Conservation (phyloP, 306 rosid species). For the Cucurbita moschata region DNA sequence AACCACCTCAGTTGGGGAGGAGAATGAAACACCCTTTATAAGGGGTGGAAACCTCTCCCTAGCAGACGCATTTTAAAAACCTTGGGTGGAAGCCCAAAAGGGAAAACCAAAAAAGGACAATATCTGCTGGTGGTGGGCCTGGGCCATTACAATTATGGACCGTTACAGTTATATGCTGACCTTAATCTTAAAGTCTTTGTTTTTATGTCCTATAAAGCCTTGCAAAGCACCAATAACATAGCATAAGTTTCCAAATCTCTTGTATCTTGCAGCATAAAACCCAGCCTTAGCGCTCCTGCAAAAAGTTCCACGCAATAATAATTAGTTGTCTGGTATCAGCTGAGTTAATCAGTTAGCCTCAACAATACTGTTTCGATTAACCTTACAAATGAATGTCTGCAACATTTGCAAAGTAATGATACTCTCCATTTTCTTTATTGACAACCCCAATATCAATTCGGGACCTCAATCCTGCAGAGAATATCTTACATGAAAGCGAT, state of each 20-base stretch:
- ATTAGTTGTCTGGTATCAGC: constrained; percentile 5
- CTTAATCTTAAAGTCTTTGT: constrained; percentile 70
- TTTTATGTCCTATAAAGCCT: constrained; percentile 74
- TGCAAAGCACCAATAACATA: constrained; percentile 83
- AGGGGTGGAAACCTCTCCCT: no score
- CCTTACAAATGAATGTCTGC: constrained; percentile 96
- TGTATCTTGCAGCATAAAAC: constrained; percentile 63
- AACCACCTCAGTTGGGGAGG: background rate
- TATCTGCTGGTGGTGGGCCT: no score
- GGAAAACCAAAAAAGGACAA: no score
- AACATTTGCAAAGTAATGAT: constrained; percentile 75
- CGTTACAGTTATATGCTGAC: constrained; percentile 23
- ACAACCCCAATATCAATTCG: constrained; percentile 63
- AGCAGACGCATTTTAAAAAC: no score
- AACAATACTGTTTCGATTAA: constrained; percentile 16
- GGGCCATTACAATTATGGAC: background rate
- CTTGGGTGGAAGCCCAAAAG: no score
- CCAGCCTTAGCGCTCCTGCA: constrained; percentile 97
- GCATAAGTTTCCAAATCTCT: constrained; percentile 81
- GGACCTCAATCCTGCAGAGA: constrained; percentile 62
- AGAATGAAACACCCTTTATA: no score
- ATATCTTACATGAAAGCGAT: background rate
- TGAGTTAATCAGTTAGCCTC: constrained; percentile 1
- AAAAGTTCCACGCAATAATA: constrained; percentile 8
- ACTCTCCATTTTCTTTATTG: constrained; percentile 34